Percentiles rank a stretch among this genome's conserved stretches.
Evolutionary conservation across 345 rosid species (phyloP).

Genomic region (Dimocarpus longan): DNA sequence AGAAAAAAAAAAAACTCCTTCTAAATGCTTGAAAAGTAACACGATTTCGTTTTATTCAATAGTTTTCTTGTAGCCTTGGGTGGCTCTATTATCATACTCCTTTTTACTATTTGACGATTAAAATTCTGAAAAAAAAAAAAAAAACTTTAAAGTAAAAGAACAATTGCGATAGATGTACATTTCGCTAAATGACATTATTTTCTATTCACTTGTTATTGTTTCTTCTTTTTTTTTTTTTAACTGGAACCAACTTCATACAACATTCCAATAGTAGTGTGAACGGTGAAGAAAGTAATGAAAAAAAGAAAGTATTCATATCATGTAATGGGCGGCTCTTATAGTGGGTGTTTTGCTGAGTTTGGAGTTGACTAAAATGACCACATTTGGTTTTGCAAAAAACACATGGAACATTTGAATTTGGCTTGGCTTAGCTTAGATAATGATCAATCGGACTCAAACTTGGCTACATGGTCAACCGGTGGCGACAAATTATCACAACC

Average conservation of each 20-base stretch:
- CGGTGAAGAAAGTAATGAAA: neutral
- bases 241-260: neutral
- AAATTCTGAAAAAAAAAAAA: too few species aligned
- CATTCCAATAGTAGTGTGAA: neutral
- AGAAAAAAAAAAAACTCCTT: too few species aligned
- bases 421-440: neutral
- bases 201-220: neutral
- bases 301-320: neutral
- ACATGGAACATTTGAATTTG: conserved; percentile 12
- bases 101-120: too few species aligned
- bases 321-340: conserved; percentile 23
- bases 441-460: neutral
- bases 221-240: neutral
- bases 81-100: too few species aligned
- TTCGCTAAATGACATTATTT: neutral
- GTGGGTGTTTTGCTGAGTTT: neutral
- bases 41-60: too few species aligned
- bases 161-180: too few species aligned
- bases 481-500: conserved; percentile 14
- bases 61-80: too few species aligned
- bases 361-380: conserved; percentile 19
- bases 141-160: too few species aligned
- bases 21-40: too few species aligned
- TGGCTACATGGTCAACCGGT: conserved; percentile 25
- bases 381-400: conserved; percentile 2